Conservation (phyloP, 2,329 filamentous ascomycete genomes). For the Paramyrothecium roridum region DNA sequence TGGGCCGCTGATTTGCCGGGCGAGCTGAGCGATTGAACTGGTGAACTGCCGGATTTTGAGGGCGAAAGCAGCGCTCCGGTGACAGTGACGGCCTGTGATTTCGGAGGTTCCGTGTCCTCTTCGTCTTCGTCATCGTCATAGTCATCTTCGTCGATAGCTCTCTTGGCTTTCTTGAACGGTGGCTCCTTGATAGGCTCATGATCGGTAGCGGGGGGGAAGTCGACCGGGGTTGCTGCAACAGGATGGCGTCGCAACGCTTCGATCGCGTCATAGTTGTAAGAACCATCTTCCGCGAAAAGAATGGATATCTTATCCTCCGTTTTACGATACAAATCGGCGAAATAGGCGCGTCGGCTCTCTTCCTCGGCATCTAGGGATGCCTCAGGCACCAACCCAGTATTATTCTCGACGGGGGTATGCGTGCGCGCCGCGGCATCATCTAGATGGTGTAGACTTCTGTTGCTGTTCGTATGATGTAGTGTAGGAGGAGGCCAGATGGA, state of each 20-base stretch:
- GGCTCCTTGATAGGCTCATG: constrained; percentile 57
- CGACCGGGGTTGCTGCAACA: constrained; percentile 27
- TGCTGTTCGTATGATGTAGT: constrained; percentile 43
- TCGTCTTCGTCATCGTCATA: constrained; percentile 80
- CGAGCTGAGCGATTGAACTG: constrained; percentile 59
- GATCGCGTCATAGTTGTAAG: constrained; percentile 49
- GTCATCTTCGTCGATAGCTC: constrained; percentile 79
- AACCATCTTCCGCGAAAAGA: constrained; percentile 64
- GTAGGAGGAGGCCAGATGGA: constrained; percentile 61
- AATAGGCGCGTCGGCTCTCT: constrained; percentile 68
- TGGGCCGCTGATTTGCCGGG: constrained; percentile 57
- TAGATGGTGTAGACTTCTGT: constrained; percentile 51
- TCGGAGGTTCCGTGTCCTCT: constrained; percentile 54
- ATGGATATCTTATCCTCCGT: constrained; percentile 74
- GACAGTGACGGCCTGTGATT: constrained; percentile 48
- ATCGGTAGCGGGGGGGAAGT: constrained; percentile 54
- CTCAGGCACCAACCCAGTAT: constrained; percentile 55
- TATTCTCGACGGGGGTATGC: constrained; percentile 48
- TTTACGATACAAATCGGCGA: constrained; percentile 73
- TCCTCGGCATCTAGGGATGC: constrained; percentile 60
- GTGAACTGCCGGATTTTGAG: constrained; percentile 67
- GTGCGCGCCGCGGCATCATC: constrained; percentile 57
- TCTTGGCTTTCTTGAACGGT: constrained; percentile 70
- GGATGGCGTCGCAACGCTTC: constrained; percentile 46
- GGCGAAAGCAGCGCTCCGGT: constrained; percentile 63